Base-by-base conservation (phyloP, 495 filamentous ascomycete species). In the Hyphodiscus hymeniophilus region DNA sequence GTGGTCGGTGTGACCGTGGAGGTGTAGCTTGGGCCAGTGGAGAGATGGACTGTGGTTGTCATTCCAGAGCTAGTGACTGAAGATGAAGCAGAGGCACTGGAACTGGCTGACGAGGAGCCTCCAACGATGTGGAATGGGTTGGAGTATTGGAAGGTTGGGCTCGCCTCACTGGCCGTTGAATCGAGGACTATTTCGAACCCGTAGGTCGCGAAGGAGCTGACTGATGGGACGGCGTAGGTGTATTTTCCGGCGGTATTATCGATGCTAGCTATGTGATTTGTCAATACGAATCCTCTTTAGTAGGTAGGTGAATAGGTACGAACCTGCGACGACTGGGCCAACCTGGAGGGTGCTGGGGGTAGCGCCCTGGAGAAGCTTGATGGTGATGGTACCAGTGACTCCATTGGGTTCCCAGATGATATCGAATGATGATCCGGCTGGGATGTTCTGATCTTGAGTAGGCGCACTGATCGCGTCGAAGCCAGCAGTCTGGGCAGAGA, bases 401-500 rank as follows among this genome's bases (percentile, higher is more conserved):
- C 15, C 20, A 11, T 17, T 31, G 10, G 56, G 48, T 0, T 38
- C 2, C 58, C 58, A 60, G 1, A 32, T 36, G 33, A 60, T 58
- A 10, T 42, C 36, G n/a, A 58, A 48, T 2, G 47, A 20, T 8
- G 8, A 11, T 21, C 55, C 58, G 11, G 47, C 48, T 1, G 42
- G 13, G 11, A 55, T 16, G 16, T 40, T 41, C 24, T 40, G 39
- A 31, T 42, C 46, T 16, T 47, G n/a, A 28, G 48, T 32, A n/a
- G 51, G 55, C 2, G 36, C 2, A 13, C 39, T 46, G 17, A 60
- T 52, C n/a, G 51, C 18, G 22, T 58, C 54, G 45, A 60, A 60
- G 30, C 40, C 51, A 13, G 55, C 12, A 0, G 55, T 57, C 31
- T 49, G 57, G 18, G 57, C 57, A 15, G 54, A 10, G 33, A 57